These are phyloP conservation scores for Hypoxylon intermedium DNA, from an alignment of 495 filamentous ascomycete species.

Conservation along the genomic window DNA sequence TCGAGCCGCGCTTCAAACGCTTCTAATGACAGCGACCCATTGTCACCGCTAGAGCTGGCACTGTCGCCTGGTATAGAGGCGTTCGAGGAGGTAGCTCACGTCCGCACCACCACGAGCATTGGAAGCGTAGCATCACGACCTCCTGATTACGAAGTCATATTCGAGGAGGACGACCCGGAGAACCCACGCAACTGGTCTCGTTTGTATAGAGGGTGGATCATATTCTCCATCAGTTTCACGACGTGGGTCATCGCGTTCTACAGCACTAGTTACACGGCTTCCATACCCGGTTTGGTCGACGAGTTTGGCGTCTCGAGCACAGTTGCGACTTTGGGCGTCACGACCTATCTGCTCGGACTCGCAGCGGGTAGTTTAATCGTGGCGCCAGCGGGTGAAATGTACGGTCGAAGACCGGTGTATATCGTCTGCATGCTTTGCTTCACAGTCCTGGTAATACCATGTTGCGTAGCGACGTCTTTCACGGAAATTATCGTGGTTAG, in stretches of 20 bases:
- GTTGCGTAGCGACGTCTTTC: slow-evolving; percentile 70
- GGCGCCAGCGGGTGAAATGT: slow-evolving; percentile 78
- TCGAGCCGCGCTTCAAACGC: slow-evolving; percentile 28
- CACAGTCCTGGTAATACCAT: slow-evolving; percentile 72
- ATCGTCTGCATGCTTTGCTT: slow-evolving; percentile 67
- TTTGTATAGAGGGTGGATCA: slow-evolving; percentile 67
- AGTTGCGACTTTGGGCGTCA: slow-evolving; percentile 75
- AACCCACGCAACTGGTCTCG: slow-evolving; percentile 82
- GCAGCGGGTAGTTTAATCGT: slow-evolving; percentile 75
- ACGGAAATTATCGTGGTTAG: slow-evolving; percentile 69
- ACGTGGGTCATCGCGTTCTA: slow-evolving; percentile 83
- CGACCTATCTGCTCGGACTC: slow-evolving; percentile 78
- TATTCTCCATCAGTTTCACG: slow-evolving; percentile 72
- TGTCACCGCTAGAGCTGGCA: slow-evolving; percentile 47
- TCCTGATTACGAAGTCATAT: slow-evolving; percentile 78
- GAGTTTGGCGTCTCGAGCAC: slow-evolving; percentile 67
- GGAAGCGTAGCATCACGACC: slow-evolving; percentile 65
- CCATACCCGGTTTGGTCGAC: slow-evolving; percentile 68
- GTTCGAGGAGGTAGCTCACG: slow-evolving; percentile 36
- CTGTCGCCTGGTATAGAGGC: slow-evolving; percentile 42
- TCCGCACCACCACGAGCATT: slow-evolving; percentile 57
- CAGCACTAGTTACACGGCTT: slow-evolving; percentile 81
- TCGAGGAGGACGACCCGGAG: slow-evolving; percentile 65
- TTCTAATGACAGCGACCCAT: slow-evolving; percentile 44
- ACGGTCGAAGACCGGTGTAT: slow-evolving; percentile 78